These are phyloP conservation scores for Yamadazyma sp. DNA, from an alignment of 1,139 yeast genomes.

Conservation along the genomic window DNA sequence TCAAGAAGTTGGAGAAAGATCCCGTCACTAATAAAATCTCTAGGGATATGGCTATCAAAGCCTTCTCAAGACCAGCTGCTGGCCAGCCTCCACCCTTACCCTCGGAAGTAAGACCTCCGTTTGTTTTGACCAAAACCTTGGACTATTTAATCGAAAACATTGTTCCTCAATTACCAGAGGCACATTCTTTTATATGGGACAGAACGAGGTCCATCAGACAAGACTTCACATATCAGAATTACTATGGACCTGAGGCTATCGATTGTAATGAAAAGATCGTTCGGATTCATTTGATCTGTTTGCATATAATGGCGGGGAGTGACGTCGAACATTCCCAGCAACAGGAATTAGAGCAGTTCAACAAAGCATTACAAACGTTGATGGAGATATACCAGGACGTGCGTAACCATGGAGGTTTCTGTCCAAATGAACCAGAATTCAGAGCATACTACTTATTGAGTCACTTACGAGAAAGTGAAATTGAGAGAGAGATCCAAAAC, in stretches of 20 bases:
- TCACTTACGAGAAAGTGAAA: slow-evolving; percentile 81
- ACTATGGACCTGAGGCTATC: slow-evolving; percentile 89
- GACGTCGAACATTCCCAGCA: slow-evolving; percentile 85
- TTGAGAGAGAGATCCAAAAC: slow-evolving; percentile 72
- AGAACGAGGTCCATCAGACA: slow-evolving; percentile 97
- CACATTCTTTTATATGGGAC: slow-evolving; percentile 97
- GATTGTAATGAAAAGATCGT: slow-evolving; percentile 93
- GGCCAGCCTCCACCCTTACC: slow-evolving; percentile 99
- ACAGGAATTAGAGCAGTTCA: slow-evolving; percentile 92
- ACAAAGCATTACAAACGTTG: slow-evolving; percentile 86
- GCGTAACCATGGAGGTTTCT: slow-evolving; percentile 62
- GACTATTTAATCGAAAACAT: slow-evolving; percentile 67
- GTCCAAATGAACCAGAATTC: slow-evolving; percentile 91
- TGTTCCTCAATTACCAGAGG: slow-evolving; percentile 68
- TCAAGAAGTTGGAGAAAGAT: slow-evolving; percentile 75
- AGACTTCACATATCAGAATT: slow-evolving; percentile 95
- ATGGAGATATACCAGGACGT: slow-evolving; percentile 86
- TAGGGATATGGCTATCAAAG: slow-evolving; percentile 71
- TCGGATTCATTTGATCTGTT: slow-evolving; percentile 76
- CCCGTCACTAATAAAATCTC: slow-evolving; percentile 64
- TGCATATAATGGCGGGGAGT: slow-evolving; percentile 84
- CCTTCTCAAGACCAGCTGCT: slow-evolving; percentile 96
- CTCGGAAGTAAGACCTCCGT: slow-evolving; percentile 95
- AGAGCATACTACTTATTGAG: slow-evolving; percentile 83
- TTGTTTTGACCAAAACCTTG: slow-evolving; percentile 61